Conservation (phyloP, 306 rosid genomes). For the Datisca glomerata region DNA sequence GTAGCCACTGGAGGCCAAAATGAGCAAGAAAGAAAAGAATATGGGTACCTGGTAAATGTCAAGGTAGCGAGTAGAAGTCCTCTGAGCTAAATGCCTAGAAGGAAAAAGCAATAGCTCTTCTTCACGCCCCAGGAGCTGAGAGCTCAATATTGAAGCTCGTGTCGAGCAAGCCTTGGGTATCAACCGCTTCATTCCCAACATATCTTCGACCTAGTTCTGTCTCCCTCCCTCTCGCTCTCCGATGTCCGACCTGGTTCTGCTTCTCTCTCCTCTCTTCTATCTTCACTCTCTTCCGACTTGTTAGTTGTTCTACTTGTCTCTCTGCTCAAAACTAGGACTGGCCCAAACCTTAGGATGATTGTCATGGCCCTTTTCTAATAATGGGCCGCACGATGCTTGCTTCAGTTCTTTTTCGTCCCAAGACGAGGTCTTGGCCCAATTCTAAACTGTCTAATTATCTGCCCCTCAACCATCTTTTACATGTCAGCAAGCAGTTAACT, state of each 20-base stretch:
- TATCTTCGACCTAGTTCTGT: conserved; percentile 12
- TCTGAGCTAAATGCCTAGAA: conserved; percentile 43
- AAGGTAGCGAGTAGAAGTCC: conserved; percentile 62
- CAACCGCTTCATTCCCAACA: conserved; percentile 42
- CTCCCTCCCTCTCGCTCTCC: not conserved
- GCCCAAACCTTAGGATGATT: too few relatives aligned
- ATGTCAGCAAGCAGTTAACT: too few relatives aligned
- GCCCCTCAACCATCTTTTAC: too few relatives aligned
- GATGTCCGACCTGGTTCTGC: too few relatives aligned
- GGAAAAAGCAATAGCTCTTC: conserved; percentile 26
- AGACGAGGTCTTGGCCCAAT: too few relatives aligned
- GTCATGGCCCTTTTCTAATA: too few relatives aligned
- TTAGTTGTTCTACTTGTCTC: too few relatives aligned
- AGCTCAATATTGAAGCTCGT: conserved; percentile 24
- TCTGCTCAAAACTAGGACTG: too few relatives aligned
- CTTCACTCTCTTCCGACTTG: not conserved
- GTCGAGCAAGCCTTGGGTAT: conserved; percentile 13
- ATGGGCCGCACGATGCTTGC: too few relatives aligned
- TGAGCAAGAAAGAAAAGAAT: too few relatives aligned
- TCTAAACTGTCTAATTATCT: too few relatives aligned
- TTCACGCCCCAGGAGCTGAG: conserved; percentile 12
- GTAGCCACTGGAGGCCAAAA: not conserved
- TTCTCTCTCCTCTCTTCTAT: not conserved
- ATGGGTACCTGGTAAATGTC: conserved; percentile 55
- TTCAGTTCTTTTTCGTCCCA: too few relatives aligned